Evolutionary conservation across 257 asterid genomes (phyloP).

Genomic region (Rubia yunnanensis): DNA sequence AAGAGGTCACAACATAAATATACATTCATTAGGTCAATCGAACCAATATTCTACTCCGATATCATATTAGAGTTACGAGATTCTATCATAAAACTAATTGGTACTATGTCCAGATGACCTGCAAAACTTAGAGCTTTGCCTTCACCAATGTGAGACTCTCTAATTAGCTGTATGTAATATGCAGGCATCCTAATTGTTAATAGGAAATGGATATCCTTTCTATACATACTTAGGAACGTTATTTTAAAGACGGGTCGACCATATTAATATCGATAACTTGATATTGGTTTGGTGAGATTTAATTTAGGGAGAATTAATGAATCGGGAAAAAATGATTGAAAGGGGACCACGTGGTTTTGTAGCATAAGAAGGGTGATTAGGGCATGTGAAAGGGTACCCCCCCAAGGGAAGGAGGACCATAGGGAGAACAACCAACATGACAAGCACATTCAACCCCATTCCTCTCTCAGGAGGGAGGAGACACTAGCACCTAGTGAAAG

Average conservation of each 20-base stretch:
- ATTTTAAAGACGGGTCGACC: neutral
- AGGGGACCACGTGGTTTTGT: conserved; percentile 36
- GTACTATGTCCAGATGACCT: no score
- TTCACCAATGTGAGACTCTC: no score
- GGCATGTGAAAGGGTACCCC: conserved; percentile 32
- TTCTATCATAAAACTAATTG: no score
- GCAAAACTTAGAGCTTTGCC: no score
- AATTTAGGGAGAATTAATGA: neutral
- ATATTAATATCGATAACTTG: no score
- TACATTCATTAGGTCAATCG: no score
- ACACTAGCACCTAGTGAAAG: conserved; percentile 10
- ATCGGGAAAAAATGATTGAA: conserved; percentile 11
- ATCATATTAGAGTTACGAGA: no score
- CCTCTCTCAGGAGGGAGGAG: conserved; percentile 9
- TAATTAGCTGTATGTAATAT: no score
- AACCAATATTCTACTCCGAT: no score
- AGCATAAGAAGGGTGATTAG: conserved; percentile 36
- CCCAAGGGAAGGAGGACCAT: neutral
- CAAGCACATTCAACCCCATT: conserved; percentile 17
- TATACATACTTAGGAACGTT: neutral
- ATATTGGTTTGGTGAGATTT: neutral
- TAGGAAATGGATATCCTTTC: no score
- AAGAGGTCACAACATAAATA: no score
- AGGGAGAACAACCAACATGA: conserved; percentile 30
- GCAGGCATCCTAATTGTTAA: no score